A percentile compares a stretch with the other conserved stretches of the same genome.
Evolutionary conservation across 176 grass and related monocot genomes (phyloP).

Genomic region (Aegilops speltoides): DNA sequence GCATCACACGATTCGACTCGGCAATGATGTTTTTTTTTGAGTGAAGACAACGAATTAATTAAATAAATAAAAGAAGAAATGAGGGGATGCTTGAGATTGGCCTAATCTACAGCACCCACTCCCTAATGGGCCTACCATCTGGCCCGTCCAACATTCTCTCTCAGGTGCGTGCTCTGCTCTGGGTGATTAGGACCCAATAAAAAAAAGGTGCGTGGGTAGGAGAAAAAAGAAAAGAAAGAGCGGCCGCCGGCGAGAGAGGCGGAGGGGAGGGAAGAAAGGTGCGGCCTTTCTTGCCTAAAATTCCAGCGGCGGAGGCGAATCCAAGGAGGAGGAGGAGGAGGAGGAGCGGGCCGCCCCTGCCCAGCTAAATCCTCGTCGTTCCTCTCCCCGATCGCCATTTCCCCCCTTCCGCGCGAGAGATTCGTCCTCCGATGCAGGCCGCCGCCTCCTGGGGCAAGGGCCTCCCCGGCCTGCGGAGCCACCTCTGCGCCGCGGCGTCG

Average conservation of each 20-base stretch:
- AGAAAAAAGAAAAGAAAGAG: neutral
- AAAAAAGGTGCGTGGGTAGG: neutral
- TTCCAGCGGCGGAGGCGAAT: conserved; percentile 14
- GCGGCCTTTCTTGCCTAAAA: conserved; percentile 20
- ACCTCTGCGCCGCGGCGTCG: conserved; percentile 30
- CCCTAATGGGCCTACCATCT: neutral
- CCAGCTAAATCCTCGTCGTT: neutral
- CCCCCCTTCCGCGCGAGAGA: neutral
- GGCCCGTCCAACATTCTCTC: neutral
- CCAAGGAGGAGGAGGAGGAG: neutral
- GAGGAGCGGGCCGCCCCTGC: neutral
- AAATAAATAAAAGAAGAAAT: too few species aligned
- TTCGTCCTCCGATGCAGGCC: conserved; percentile 40
- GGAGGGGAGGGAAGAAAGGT: neutral
- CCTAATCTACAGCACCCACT: neutral
- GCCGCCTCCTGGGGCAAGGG: conserved; percentile 49
- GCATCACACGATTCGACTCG: neutral
- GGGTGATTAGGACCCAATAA: too few species aligned
- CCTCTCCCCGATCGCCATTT: neutral
- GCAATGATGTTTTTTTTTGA: too few species aligned
- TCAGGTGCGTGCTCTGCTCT: neutral
- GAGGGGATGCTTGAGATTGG: neutral
- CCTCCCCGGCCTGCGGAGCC: conserved; percentile 36
- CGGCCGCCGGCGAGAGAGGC: neutral
- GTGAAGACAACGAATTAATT: too few species aligned